Evolutionary conservation across 805 yeast species (phyloP).

Genomic region (Zygosaccharomyces bisporus): DNA sequence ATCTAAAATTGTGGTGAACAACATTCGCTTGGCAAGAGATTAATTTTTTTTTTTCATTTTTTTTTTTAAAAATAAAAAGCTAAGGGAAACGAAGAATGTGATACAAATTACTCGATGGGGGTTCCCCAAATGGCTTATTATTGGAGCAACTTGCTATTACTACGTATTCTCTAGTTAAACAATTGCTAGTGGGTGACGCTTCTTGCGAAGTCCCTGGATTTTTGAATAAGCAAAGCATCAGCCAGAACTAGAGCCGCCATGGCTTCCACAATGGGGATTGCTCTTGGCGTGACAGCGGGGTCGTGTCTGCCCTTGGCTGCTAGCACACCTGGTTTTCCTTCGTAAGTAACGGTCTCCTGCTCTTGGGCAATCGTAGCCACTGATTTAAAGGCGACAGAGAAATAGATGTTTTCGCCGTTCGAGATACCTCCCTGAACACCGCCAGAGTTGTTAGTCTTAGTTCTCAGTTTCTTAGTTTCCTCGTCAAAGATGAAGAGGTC

Average conservation of each 20-base stretch:
- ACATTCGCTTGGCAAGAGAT: slow-evolving; percentile 5
- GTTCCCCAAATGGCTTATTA: not conserved
- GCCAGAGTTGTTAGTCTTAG: slow-evolving; percentile 88
- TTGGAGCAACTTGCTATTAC: not conserved
- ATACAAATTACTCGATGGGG: not conserved
- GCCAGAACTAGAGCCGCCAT: slow-evolving; percentile 95
- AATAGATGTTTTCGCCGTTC: slow-evolving; percentile 93
- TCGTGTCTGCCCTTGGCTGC: slow-evolving; percentile 98
- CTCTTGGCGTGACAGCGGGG: slow-evolving; percentile 97
- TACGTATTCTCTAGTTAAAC: not conserved
- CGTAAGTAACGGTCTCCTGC: slow-evolving; percentile 84
- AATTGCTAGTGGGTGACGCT: slow-evolving; percentile 30
- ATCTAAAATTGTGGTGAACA: not conserved
- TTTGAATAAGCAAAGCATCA: slow-evolving; percentile 81
- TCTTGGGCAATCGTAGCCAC: slow-evolving; percentile 96
- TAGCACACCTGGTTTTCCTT: slow-evolving; percentile 79
- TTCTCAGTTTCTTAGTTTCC: slow-evolving; percentile 62
- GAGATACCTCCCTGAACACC: slow-evolving; percentile 98
- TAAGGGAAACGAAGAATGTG: not conserved
- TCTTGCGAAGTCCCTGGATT: slow-evolving; percentile 65
- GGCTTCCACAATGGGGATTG: slow-evolving; percentile 96
- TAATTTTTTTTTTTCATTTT: not conserved
- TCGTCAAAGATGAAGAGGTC: slow-evolving; percentile 73
- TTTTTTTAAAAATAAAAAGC: not conserved
- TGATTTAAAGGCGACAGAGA: slow-evolving; percentile 94